Evolutionary conservation across 2,329 filamentous ascomycete genomes (phyloP).

Genomic region (Claviceps purpurea): DNA sequence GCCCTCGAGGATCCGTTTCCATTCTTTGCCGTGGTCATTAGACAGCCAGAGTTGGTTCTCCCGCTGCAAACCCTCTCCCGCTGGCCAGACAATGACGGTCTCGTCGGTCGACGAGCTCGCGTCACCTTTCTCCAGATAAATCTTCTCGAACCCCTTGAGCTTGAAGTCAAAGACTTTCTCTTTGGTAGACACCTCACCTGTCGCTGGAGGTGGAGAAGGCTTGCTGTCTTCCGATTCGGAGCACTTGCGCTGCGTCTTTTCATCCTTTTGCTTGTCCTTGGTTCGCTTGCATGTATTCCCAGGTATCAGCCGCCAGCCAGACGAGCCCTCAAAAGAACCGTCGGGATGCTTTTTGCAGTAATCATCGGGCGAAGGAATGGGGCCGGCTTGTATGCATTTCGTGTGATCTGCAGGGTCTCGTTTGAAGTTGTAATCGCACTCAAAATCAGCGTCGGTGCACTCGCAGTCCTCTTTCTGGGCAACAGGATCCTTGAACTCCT

Average conservation of each 20-base stretch:
- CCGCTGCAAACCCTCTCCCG: slow-evolving; percentile 19
- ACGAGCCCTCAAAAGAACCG: slow-evolving; percentile 69
- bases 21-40: slow-evolving; percentile 77
- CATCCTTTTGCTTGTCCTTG: slow-evolving; percentile 51
- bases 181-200: slow-evolving; percentile 51
- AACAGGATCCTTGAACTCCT: slow-evolving; percentile 68
- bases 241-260: slow-evolving; percentile 64
- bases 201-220: slow-evolving; percentile 36
- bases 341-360: slow-evolving; percentile 53
- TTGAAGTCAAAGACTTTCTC: slow-evolving; percentile 50
- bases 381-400: slow-evolving; percentile 52
- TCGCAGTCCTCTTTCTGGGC: slow-evolving; percentile 62
- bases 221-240: slow-evolving; percentile 37
- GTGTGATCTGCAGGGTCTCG: slow-evolving; percentile 49
- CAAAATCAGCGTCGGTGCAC: slow-evolving; percentile 75
- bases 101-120: slow-evolving; percentile 55
- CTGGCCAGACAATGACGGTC: slow-evolving; percentile 46
- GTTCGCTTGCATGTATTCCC: slow-evolving; percentile 58
- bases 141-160: slow-evolving; percentile 36
- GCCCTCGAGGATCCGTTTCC: slow-evolving; percentile 56
- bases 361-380: slow-evolving; percentile 53
- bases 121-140: slow-evolving; percentile 69
- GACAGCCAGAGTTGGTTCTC: slow-evolving; percentile 58
- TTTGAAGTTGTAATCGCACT: slow-evolving; percentile 90
- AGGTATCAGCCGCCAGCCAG: slow-evolving; percentile 85